Evolutionary conservation across 345 rosid genomes (phyloP), one percentile per base, ranked within the genome.

Genomic region (Excoecaria cochinchinensis): DNA sequence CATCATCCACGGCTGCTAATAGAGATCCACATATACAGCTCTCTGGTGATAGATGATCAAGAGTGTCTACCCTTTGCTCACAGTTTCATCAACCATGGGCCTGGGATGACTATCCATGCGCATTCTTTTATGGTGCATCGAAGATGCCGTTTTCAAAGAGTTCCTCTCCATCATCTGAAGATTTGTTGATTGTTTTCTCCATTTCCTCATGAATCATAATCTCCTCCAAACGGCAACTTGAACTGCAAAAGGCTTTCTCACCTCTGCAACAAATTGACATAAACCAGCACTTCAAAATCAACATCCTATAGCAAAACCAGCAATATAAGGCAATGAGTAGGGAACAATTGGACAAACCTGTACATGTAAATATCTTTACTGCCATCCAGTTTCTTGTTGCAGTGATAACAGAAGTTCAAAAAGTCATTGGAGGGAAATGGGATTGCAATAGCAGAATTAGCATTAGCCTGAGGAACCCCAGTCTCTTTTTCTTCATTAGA

Each of bases 211-310:
- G 96, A 3, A 84, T 73, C 83, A 85, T 84, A 72, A 93, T 89
- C 90, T 89, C 94, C 78, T 81, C 82, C 2, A 73, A 63, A 3
- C 97, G 95, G 74, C 99, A 95, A 61, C 80, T 82, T 6, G 10
- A 73, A 31, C 96, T 90, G 87, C 99, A 95, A 73, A 95, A 95
- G 11, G 94, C 86, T 81, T 87, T 91, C 84, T 89, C 97, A 40
- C 93, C 97, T 69, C 99, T 95, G 89, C 84, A 85, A 68, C 63
- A 75, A 47, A 39, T 63, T 56, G 12, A 38, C 67, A 12, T 24
- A 40, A 53, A 66, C 25, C 50, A 46, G 14, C 59, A 36, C 15
- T 17, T 50, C 22, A 61, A 36, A 42, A 2, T 40, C 12, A 24
- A 21, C 22, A 64, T 16, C 74, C 52, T 55, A n/a, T 0, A 58